Evolutionary conservation across 345 rosid species (phyloP).

Genomic region (Boechera retrofracta): DNA sequence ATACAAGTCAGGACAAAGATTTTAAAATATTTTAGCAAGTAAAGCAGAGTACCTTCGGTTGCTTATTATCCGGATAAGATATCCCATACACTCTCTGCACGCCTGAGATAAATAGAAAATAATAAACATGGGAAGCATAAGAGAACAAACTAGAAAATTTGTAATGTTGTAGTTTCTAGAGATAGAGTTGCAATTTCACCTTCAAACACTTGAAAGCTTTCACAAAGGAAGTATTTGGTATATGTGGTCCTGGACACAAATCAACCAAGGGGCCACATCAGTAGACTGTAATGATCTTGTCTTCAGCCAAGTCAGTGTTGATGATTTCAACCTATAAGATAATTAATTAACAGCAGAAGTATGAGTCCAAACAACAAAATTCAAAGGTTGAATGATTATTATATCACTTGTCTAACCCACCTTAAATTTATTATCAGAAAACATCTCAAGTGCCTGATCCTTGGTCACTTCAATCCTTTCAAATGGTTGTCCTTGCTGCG

Average conservation of each 20-base stretch:
- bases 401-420: conserved; percentile 32
- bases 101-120: no score
- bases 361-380: not conserved
- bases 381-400: not conserved
- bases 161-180: no score
- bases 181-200: conserved; percentile 35
- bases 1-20: no score
- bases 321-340: conserved; percentile 69
- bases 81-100: conserved; percentile 89
- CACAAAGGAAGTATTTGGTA: conserved; percentile 84
- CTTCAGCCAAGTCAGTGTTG: conserved; percentile 69
- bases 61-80: conserved; percentile 80
- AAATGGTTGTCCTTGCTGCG: conserved; percentile 77
- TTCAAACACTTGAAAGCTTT: conserved; percentile 85
- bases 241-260: conserved; percentile 92
- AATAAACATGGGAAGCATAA: no score
- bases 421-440: conserved; percentile 85
- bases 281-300: conserved; percentile 79
- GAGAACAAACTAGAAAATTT: no score
- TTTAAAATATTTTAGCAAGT: not conserved
- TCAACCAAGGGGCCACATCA: conserved; percentile 92
- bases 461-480: conserved; percentile 84
- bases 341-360: not conserved
- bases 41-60: conserved; percentile 54
- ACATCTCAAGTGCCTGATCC: conserved; percentile 75